Evolutionary conservation across 495 filamentous ascomycete genomes (phyloP).

Genomic region (Antarctomyces pellizariae): DNA sequence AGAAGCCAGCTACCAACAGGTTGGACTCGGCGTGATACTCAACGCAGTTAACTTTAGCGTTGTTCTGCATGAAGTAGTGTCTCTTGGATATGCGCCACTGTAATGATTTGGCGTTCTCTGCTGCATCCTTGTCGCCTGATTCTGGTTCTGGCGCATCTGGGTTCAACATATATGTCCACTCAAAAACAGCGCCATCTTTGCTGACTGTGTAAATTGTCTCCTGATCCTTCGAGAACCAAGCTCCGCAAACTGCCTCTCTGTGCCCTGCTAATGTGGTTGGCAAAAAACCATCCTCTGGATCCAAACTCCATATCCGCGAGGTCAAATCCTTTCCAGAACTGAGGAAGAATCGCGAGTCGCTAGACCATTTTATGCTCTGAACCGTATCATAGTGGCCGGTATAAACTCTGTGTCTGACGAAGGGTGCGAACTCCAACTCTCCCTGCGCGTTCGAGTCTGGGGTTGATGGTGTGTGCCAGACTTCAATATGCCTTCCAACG

Average conservation of each 20-base stretch:
- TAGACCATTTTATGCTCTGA: conserved; percentile 74
- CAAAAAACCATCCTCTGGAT: conserved; percentile 66
- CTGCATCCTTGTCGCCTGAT: conserved; percentile 30
- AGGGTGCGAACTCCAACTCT: conserved; percentile 84
- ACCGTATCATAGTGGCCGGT: conserved; percentile 75
- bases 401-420: conserved; percentile 67
- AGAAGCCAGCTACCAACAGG: conserved; percentile 79
- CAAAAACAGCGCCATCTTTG: conserved; percentile 31
- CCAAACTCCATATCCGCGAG: conserved; percentile 77
- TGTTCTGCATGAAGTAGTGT: conserved; percentile 81
- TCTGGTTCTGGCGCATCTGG: conserved; percentile 25
- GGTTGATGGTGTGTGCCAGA: conserved; percentile 86
- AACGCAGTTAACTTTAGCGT: conserved; percentile 69
- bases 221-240: conserved; percentile 85
- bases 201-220: conserved; percentile 38
- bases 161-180: conserved; percentile 39
- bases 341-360: conserved; percentile 83
- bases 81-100: conserved; percentile 72
- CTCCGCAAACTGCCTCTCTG: conserved; percentile 60
- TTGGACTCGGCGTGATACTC: conserved; percentile 71
- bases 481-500: conserved; percentile 62
- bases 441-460: conserved; percentile 54
- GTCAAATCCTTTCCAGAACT: conserved; percentile 83
- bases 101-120: too few relatives aligned
- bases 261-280: conserved; percentile 82